These are phyloP conservation scores for Megacollybia platyphylla DNA, from an alignment of 1,284 basidiomycete genomes.

Conservation along the genomic window DNA sequence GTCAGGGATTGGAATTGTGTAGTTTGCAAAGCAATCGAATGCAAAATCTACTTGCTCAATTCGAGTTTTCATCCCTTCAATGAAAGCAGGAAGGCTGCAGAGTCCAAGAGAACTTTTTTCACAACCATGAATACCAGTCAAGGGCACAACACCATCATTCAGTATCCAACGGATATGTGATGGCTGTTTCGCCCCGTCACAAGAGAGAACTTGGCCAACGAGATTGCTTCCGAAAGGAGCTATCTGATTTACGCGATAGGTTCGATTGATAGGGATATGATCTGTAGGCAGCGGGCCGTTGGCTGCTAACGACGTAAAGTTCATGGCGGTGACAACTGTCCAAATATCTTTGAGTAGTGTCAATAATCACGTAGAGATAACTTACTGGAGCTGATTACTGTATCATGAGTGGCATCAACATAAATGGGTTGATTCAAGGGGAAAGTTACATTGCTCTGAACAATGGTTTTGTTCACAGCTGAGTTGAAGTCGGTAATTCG, in stretches of 20 bases:
- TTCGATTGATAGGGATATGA: slow-evolving; percentile 38
- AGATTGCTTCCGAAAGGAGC: slow-evolving; percentile 45
- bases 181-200: slow-evolving; percentile 16
- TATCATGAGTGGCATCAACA: slow-evolving; percentile 44
- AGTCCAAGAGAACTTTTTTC: slow-evolving; percentile 34
- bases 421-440: slow-evolving; percentile 48
- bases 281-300: slow-evolving; percentile 43
- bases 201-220: slow-evolving; percentile 50
- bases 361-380: not conserved
- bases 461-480: slow-evolving; percentile 43
- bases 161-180: slow-evolving; percentile 42
- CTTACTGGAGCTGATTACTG: slow-evolving; percentile 24
- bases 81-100: slow-evolving; percentile 41
- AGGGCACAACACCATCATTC: slow-evolving; percentile 51
- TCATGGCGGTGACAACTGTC: slow-evolving; percentile 43
- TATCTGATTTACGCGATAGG: slow-evolving; percentile 30
- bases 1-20: slow-evolving; percentile 25
- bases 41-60: slow-evolving; percentile 30
- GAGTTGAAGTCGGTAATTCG: slow-evolving; percentile 37
- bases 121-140: slow-evolving; percentile 47
- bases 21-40: slow-evolving; percentile 30
- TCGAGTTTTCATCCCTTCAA: slow-evolving; percentile 29
- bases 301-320: slow-evolving; percentile 44
- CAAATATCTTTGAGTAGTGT: not conserved
- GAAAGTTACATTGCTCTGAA: slow-evolving; percentile 39